Evolutionary conservation across 2,329 filamentous ascomycete species (phyloP), one percentile per base, ranked within the genome.

Genomic region (Penicillium occitanis): DNA sequence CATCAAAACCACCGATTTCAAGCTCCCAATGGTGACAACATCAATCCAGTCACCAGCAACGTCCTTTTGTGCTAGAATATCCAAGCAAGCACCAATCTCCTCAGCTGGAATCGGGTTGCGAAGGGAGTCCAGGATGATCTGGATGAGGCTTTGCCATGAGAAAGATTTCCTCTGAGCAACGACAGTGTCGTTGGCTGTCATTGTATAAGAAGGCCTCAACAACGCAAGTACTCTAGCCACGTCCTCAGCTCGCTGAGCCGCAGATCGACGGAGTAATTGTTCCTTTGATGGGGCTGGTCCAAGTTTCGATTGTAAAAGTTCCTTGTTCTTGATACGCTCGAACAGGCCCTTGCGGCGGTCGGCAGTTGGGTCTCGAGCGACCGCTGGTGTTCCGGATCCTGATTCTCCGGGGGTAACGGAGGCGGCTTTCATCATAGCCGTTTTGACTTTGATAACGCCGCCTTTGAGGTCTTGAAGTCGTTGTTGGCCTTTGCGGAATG

Each of bases 301-400:
- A 70, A 68, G 80, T 73, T 74, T 85, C 75, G 74, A 85, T 82
- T 79, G 80, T 35, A 72, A 75, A 42, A 70, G 77, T 70, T 91
- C 86, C 80, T 94, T 94, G 64, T 85, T 83, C 69, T 90, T 88
- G 69, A 96, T 86, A 59, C 91, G 89, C 75, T 93, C 91, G 66
- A 95, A 83, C 28, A 96, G 86, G 63, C 86, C 87, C 80, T 90
- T 88, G 61, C 78, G 76, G 19, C 80, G 79, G 50, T 74, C 73
- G 30, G 63, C 70, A 7, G 73, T 74, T 42, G 69, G 73, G 61
- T 68, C 75, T 55, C 67, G 71, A 58, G 68, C 76, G 72, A 73
- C 74, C 5, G 58, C 63, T 3, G 68, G 64, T 22, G 66, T 59
- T 1, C 64, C 66, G 33, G 33, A 35, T 19, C 37, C 37, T 5